Base-by-base conservation (phyloP, 2,329 filamentous ascomycete genomes). In the Chaetomiaceae sp. region DNA sequence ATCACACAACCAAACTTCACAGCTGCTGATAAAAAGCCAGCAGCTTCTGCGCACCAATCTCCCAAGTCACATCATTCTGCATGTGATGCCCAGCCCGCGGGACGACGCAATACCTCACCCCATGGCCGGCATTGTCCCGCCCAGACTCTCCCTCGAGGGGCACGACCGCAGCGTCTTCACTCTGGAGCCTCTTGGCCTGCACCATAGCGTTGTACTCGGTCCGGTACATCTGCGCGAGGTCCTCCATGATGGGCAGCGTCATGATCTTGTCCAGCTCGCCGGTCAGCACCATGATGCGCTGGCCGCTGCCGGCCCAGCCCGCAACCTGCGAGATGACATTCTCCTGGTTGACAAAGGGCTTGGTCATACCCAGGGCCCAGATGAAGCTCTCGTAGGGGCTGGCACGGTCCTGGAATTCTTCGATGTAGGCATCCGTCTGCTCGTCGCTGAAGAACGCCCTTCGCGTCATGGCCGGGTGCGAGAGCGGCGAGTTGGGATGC, bases 401-500 rank as follows among this genome's bases (percentile, higher is more conserved):
- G 53, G 77, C 67, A 3, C 70, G 68, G 1, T 62, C 59, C 58
- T 75, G 72, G 48, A 82, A 75, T 2, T 68, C 64, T 3, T 64
- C 46, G 1, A 80, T 69, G 5, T 72, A 65, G 2, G 64, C 57
- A 5, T 69, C 64, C 0, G 74, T 71, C 43, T 74, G 75, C 14
- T 64, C 57, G 0, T 71, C 59, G 45, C 75, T 75, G 63, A 82
- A 82, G 65, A 83, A 82, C 2, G 72, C 75, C 4, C 67, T 68
- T 19, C 71, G 71, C 1, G 77, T 72, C 12, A 82, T 68, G n/a
- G 63, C 61, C 0, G 76, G 75, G 17, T 75, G 77, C 1, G 76
- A 78, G 1, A 82, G 70, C 1, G 78, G 74, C 44, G 78, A 81
- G 55, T 75, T 75, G 14, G 77, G 70, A 61, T 80, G 77, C 63